Base-by-base conservation (phyloP, 805 yeast species). In the Candida vaughaniae region DNA sequence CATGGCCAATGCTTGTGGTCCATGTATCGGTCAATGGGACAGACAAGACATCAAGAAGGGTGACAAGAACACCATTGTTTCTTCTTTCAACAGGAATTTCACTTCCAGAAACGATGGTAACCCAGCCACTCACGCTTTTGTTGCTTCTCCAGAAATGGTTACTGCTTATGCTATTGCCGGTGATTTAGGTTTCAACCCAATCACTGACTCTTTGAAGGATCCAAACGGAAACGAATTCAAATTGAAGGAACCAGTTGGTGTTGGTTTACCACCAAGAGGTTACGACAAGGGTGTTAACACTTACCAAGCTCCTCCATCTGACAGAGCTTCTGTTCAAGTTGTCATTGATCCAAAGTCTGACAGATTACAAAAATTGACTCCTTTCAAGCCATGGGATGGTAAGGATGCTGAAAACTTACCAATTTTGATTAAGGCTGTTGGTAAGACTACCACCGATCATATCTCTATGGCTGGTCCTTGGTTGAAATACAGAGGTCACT, bases 391-490 rank as follows among this genome's bases (percentile, higher is more conserved):
- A 51, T 91, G 97, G 96, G 84, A 91, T 64, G 97, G 97, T 66
- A 85, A 88, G 77, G 98, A 91, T 64, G 88, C 95, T 56, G 63
- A 67, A 51, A 75, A 76, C 62, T 73, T 91, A 77, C 97, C 96
- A 70, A 91, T 91, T 57, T 82, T 91, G 73, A 87, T 91, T 72
- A 91, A 93, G 77, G 86, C 96, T 53, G 75, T 83, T 47, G 98
- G 97, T 75, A 91, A 91, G 80, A 90, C 97, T 67, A 91, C 99
- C 58, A 91, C 99, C 56, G 99, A 91, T 76, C 99, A 91, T 75
- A 91, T 91, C 60, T 91, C 98, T 60, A 90, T 88, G 95, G 99
- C 99, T 63, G 99, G 99, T 74, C 97, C 98, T 64, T 91, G 99
- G 99, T 85, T 91, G 80, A 91, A 91, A 77, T 91, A 91, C 91